Conservation (phyloP, 352 stramenopile species). For the Globisporangium cylindrosporum region DNA sequence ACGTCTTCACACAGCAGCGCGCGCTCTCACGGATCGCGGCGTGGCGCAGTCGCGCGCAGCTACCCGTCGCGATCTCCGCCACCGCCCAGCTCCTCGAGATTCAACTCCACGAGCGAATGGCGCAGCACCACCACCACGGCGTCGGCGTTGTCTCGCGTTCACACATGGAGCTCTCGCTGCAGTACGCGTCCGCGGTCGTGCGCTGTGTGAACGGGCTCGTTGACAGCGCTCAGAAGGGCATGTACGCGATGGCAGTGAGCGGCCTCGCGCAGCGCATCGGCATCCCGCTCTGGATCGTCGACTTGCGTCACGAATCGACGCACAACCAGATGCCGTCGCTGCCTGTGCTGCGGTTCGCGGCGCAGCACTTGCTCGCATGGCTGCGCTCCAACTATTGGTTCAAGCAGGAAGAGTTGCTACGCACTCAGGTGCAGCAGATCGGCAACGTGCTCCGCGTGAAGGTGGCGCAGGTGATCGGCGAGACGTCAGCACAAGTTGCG, state of each 20-base stretch:
- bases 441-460: slow-evolving; percentile 33
- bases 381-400: slow-evolving; percentile 88
- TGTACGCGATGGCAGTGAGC: slow-evolving; percentile 76
- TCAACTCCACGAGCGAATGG: slow-evolving; percentile 63
- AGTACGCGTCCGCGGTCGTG: slow-evolving; percentile 62
- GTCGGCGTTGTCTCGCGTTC: slow-evolving; percentile 70
- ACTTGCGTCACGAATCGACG: slow-evolving; percentile 91
- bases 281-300: slow-evolving; percentile 92
- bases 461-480: slow-evolving; percentile 19
- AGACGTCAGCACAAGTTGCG: not conserved
- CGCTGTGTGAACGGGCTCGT: slow-evolving; percentile 85
- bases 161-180: slow-evolving; percentile 74
- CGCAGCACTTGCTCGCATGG: slow-evolving; percentile 86
- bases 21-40: slow-evolving; percentile 55
- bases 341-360: slow-evolving; percentile 81
- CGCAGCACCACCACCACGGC: slow-evolving; percentile 60
- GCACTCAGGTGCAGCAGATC: slow-evolving; percentile 42
- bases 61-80: slow-evolving; percentile 78
- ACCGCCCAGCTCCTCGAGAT: slow-evolving; percentile 79
- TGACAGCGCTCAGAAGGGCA: slow-evolving; percentile 72
- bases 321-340: slow-evolving; percentile 93
- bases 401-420: slow-evolving; percentile 56
- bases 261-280: slow-evolving; percentile 83
- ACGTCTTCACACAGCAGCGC: slow-evolving; percentile 45
- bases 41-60: slow-evolving; percentile 65